These are phyloP conservation scores for Austropuccinia psidii DNA, from an alignment of 1,284 basidiomycete genomes.

Conservation along the genomic window DNA sequence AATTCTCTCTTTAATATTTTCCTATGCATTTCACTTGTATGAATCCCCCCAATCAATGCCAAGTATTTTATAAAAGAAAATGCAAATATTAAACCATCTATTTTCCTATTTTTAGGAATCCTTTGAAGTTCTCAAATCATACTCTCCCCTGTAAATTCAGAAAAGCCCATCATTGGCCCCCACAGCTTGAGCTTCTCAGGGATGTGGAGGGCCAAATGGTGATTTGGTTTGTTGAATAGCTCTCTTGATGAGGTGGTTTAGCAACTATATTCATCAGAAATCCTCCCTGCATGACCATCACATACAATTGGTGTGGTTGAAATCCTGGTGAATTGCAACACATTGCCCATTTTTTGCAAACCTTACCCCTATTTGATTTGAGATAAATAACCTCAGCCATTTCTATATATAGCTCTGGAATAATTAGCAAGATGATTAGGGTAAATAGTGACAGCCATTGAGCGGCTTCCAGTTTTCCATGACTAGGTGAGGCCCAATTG, in stretches of 20 bases:
- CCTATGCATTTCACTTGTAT: no score
- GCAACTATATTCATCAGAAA: neutral
- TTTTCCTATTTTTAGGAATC: neutral
- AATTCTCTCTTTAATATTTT: no score
- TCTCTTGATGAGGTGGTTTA: neutral
- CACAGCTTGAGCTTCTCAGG: neutral
- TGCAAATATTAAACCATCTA: no score
- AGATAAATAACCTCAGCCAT: neutral
- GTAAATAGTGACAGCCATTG: constrained; percentile 18
- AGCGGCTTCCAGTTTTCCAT: neutral
- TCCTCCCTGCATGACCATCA: neutral
- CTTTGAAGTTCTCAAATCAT: constrained; percentile 1
- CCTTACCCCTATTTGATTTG: neutral
- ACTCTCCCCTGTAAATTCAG: constrained; percentile 1
- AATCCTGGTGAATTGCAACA: neutral
- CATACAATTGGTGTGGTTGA: neutral
- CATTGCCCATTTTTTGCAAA: neutral
- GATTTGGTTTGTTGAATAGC: neutral
- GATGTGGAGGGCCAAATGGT: constrained; percentile 9
- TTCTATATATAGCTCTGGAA: neutral
- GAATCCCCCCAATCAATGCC: no score
- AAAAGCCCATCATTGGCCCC: neutral
- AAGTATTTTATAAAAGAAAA: no score
- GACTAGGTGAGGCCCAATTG: neutral
- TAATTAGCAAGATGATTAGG: neutral